Base-by-base conservation (phyloP, 225 moss, liverwort and hornwort species). In the Thuidium tamariscinum region DNA sequence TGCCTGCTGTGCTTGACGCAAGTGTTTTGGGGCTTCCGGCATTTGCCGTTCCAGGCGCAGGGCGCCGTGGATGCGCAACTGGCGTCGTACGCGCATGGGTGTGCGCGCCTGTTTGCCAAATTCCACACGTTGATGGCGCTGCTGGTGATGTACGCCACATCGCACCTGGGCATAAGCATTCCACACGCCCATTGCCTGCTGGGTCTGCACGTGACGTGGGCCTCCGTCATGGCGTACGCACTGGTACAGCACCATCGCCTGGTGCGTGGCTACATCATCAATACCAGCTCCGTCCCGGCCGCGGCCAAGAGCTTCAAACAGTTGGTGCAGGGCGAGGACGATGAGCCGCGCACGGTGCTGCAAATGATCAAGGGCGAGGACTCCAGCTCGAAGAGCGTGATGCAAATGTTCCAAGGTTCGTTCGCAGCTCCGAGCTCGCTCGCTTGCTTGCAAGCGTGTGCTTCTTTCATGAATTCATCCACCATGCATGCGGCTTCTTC, bases 151-250 rank as follows among this genome's bases (percentile, higher is more conserved):
- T 84, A 81, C 36, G 79, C 87, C 13, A 70, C 67, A 51, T 86
- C 70, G 46, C 59, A 64, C 36, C 64, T 70, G 16, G 84, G 87
- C 66, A 49, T 84, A 56, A 81, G 39, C 81, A 60, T 92, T 76
- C 89, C 87, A 39, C 66, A 87, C 27, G 82, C 60, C 55, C 85
- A 57, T 4, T 70, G 65, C 51, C 64, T 91, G 34, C 49, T 92
- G 57, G 86, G 89, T 59, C 34, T 89, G 89, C 92, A 91, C 60
- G 29, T 64, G 19, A n/a, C 69, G n/a, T 92, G 90, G 90, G 90
- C 92, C 41, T 52, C 64, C 41, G 21, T 83, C 44, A 91, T 92
- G 92, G 39, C 79, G 41, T 89, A 74, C 64, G 89, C 81, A 17
- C 75, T 92, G 49, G 48, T 91, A 66, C 67, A 75, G 87, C 90